Evolutionary conservation across 1,284 basidiomycete species (phyloP), one percentile per base, ranked within the genome.

Genomic region (Taiwanofungus camphoratus): DNA sequence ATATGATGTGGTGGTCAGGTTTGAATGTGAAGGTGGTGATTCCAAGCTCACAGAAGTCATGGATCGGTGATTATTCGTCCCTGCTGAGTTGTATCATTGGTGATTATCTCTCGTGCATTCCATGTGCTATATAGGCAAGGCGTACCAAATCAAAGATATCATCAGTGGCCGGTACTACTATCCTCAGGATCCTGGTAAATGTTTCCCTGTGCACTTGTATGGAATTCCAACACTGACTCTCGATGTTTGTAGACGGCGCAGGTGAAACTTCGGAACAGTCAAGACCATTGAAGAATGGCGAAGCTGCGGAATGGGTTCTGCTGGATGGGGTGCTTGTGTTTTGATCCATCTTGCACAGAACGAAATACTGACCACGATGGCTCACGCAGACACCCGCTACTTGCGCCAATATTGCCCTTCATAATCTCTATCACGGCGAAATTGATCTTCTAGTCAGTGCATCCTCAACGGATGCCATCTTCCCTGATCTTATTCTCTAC

Each of bases 21-120:
- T 92, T 88, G 87, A 76, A 91, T 52, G 87, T 96, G 31, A 84
- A 82, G 54, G 92, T 96, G 3, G 91, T 95, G 45, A 69, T 95
- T 13, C 92, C 92, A 1, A 84, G 82, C 52, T 76, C 82, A 13
- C 92, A 96, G 62, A 92, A 90, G 63, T 90, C 86, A 29, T 96
- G 92, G 92, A 89, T 91, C 34, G 87, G 86, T 82, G 48, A 43
- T 64, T 46, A n/a, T n/a, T n/a, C n/a, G n/a, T n/a, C n/a, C n/a
- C n/a, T n/a, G n/a, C n/a, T n/a, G n/a, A n/a, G n/a, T n/a, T n/a
- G n/a, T n/a, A n/a, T n/a, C n/a, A n/a, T n/a, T n/a, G n/a, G n/a
- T n/a, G n/a, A n/a, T n/a, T n/a, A n/a, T n/a, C n/a, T n/a, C n/a
- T n/a, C n/a, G n/a, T n/a, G n/a, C n/a, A n/a, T n/a, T 22, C 24